These are phyloP conservation scores for Fusarium euwallaceae DNA, from an alignment of 2,329 filamentous ascomycete species.

Conservation along the genomic window DNA sequence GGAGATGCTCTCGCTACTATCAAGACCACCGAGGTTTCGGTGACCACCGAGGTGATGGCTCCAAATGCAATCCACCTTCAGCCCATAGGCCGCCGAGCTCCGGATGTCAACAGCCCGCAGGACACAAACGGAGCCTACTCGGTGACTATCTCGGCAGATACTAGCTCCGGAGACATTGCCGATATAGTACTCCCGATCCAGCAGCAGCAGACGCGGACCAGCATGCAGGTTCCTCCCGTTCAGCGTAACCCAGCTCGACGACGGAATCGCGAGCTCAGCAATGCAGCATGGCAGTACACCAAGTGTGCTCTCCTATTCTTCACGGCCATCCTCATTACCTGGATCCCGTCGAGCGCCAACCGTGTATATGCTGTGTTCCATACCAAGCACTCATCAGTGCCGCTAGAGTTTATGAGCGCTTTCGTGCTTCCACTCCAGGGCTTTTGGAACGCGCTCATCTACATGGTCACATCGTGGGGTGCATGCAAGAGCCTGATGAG, in stretches of 20 bases:
- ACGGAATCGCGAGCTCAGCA: slow-evolving; percentile 67
- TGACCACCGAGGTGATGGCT: slow-evolving; percentile 64
- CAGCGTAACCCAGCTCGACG: slow-evolving; percentile 49
- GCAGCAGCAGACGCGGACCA: slow-evolving; percentile 25
- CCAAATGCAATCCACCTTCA: slow-evolving; percentile 42
- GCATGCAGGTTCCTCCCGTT: slow-evolving; percentile 16
- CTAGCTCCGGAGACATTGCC: slow-evolving; percentile 31
- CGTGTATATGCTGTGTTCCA: slow-evolving; percentile 78
- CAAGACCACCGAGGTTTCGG: slow-evolving; percentile 74
- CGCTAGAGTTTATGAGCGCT: slow-evolving; percentile 77
- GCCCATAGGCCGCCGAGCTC: slow-evolving; percentile 37
- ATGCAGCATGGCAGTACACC: slow-evolving; percentile 76
- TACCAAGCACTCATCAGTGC: slow-evolving; percentile 63
- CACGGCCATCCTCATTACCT: slow-evolving; percentile 77
- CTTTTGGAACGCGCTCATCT: slow-evolving; percentile 87
- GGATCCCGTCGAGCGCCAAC: slow-evolving; percentile 84
- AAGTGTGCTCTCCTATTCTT: slow-evolving; percentile 81
- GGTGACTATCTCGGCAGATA: slow-evolving; percentile 62
- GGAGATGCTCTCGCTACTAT: slow-evolving; percentile 61
- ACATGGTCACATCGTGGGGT: slow-evolving; percentile 76
- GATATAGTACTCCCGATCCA: slow-evolving; percentile 48
- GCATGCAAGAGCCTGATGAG: slow-evolving; percentile 67
- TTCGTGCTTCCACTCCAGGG: slow-evolving; percentile 85
- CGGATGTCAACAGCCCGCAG: slow-evolving; percentile 27
- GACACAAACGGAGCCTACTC: slow-evolving; percentile 57